These are phyloP conservation scores for Ophiognomonia clavigignenti-juglandacearum DNA, from an alignment of 2,329 filamentous ascomycete species.

Conservation along the genomic window DNA sequence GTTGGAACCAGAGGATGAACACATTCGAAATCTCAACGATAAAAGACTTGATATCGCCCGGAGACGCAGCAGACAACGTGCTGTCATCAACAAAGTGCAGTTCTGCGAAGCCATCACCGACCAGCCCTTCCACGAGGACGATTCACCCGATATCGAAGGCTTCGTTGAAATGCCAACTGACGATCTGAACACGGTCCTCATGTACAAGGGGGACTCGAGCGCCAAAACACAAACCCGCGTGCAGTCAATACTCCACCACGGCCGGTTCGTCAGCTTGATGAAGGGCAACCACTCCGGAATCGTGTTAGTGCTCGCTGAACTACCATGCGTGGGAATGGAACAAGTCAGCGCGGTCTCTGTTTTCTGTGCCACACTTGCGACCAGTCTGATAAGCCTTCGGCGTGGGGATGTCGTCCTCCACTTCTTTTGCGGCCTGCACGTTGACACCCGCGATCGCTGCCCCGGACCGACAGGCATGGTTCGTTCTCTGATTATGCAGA, in stretches of 20 bases:
- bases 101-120: neutral
- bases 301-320: slow-evolving; percentile 2
- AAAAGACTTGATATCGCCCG: neutral
- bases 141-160: neutral
- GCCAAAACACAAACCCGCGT: neutral
- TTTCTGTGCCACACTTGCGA: neutral
- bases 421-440: slow-evolving; percentile 7
- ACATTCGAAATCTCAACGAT: neutral
- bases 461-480: slow-evolving; percentile 2
- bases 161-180: neutral
- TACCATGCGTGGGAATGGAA: neutral
- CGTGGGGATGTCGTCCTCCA: slow-evolving; percentile 2
- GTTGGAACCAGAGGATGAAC: neutral
- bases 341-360: neutral
- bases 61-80: neutral
- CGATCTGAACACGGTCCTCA: neutral
- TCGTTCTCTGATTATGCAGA: neutral
- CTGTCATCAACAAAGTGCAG: neutral
- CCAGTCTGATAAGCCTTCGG: neutral
- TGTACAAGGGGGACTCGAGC: neutral
- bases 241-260: slow-evolving; percentile 1
- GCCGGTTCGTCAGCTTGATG: slow-evolving; percentile 1
- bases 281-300: neutral
- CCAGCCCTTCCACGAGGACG: neutral
- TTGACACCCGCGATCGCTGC: neutral